phyloP scores from a whole-genome alignment of 1,284 basidiomycete genomes.

The Rhodotorula sp. region DNA sequence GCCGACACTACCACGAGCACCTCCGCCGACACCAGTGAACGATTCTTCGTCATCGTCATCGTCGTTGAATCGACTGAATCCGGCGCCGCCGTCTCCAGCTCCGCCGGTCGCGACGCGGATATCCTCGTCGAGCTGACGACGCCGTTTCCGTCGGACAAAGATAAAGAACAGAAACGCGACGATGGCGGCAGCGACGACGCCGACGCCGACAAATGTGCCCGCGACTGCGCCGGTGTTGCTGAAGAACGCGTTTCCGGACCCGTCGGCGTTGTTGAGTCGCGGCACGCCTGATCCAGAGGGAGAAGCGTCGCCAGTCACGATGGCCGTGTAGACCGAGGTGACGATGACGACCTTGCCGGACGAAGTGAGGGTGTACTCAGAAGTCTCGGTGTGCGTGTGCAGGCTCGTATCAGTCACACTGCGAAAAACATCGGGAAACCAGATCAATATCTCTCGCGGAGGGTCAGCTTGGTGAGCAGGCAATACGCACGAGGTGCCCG shows the following conservation, averaged over 20 bases:
- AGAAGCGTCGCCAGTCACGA: constrained; percentile 27
- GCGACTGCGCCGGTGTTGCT: constrained; percentile 45
- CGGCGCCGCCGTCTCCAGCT: constrained; percentile 44
- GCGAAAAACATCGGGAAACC: not conserved
- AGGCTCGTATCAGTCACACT: constrained; percentile 6
- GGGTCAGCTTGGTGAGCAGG: too few species aligned
- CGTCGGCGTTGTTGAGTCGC: constrained; percentile 27
- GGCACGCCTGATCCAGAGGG: not conserved
- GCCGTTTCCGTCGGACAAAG: constrained; percentile 36
- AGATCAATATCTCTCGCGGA: too few species aligned
- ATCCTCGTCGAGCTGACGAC: constrained; percentile 43
- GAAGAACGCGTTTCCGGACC: constrained; percentile 39
- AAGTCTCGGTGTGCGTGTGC: constrained; percentile 15
- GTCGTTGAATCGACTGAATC: constrained; percentile 40
- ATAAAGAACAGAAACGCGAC: constrained; percentile 39
- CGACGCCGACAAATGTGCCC: constrained; percentile 43
- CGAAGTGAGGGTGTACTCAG: constrained; percentile 34
- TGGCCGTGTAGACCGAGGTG: constrained; percentile 36
- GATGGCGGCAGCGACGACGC: constrained; percentile 39
- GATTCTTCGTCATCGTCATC: constrained; percentile 28
- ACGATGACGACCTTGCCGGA: constrained; percentile 35
- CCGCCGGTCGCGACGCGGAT: constrained; percentile 44
- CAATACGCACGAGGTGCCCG: too few species aligned
- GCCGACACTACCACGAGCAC: constrained; percentile 6
- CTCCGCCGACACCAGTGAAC: not conserved